Base-by-base conservation (phyloP, 2,329 filamentous ascomycete genomes). In the Nemania diffusa region DNA sequence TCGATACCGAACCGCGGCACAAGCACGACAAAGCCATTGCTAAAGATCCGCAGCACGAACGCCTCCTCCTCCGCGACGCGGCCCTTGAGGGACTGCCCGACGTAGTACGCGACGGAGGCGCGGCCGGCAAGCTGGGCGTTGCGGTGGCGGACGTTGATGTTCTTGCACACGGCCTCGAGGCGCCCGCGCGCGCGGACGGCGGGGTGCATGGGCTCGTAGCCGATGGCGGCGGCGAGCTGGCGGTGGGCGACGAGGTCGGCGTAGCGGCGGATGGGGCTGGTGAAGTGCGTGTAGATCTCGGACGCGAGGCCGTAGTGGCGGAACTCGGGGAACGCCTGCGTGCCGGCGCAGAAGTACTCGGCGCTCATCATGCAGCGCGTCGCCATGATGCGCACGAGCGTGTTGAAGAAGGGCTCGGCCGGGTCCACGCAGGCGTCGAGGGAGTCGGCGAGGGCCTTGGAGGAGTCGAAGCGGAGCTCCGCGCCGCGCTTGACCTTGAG, bases 331-430 rank as follows among this genome's bases (percentile, higher is more conserved):
- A 96, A 95, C 0, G 94, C 89, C 78, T 97, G 94, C 6, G 94
- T 94, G 67, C 96, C 96, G 0, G 95, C 92, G 81, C 92, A 96
- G 81, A 99, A 99, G 82, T 99, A 99, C 81, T 99, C 96, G 69
- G 96, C 96, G 61, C 93, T 96, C 85, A 97, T 97, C 96, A 99
- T 99, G 87, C 96, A 99, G 24, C 96, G 91, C 8, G 96, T 99
- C 9, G 96, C 96, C 84, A 99, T 92, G 81, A 99, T 97, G 78
- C 96, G 93, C 73, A 99, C 91, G 26, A 99, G 89, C 1, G 95
- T 99, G 85, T 99, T 99, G 87, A 99, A 98, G 84, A 97, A 99
- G 29, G 95, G 93, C 74, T 98, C 92, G 9, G 84, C 78, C 0
- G 89, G 81, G 76, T 97, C 94, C 55, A 91, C 85, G 78, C 96